phyloP scores from a whole-genome alignment of 2,329 filamentous ascomycete genomes.

The Fusarium decemcellulare region DNA sequence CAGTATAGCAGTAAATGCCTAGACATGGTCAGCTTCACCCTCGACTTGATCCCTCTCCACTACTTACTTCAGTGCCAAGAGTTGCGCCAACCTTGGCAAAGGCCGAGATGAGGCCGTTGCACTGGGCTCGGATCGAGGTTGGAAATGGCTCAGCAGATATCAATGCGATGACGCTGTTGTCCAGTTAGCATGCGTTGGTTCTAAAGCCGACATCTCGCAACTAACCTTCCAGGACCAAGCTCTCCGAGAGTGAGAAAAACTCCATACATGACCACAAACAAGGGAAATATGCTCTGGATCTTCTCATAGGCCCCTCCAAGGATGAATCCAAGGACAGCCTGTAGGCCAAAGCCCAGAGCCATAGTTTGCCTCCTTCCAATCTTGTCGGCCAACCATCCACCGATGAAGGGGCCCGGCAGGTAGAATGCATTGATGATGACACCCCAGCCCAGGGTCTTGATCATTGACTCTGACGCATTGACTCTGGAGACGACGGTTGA shows the following conservation, averaged over 20 bases:
- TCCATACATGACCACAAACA: conserved; percentile 65
- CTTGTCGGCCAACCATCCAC: conserved; percentile 61
- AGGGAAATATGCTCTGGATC: conserved; percentile 61
- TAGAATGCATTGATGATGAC: conserved; percentile 65
- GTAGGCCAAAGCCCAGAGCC: conserved; percentile 62
- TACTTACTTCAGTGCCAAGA: conserved; percentile 58
- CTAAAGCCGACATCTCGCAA: background rate
- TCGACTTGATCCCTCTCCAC: background rate
- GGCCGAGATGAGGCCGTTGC: conserved; percentile 61
- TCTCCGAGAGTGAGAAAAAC: conserved; percentile 63
- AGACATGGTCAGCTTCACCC: background rate
- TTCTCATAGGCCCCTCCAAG: conserved; percentile 60
- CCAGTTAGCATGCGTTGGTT: background rate
- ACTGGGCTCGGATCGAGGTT: conserved; percentile 62
- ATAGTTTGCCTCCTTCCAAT: conserved; percentile 65
- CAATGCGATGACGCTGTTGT: conserved; percentile 51
- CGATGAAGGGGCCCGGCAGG: conserved; percentile 61
- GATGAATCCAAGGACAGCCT: conserved; percentile 62
- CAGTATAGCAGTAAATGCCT: conserved; percentile 63
- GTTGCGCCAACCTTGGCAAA: conserved; percentile 63
- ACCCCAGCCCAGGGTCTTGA: conserved; percentile 59
- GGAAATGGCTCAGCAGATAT: conserved; percentile 62
- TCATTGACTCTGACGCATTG: conserved; percentile 55
- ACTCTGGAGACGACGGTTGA: conserved; percentile 63
- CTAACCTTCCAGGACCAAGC: conserved; percentile 61